These are phyloP conservation scores for Pichia phayaonensis DNA, from an alignment of 805 yeast genomes.

Conservation along the genomic window DNA sequence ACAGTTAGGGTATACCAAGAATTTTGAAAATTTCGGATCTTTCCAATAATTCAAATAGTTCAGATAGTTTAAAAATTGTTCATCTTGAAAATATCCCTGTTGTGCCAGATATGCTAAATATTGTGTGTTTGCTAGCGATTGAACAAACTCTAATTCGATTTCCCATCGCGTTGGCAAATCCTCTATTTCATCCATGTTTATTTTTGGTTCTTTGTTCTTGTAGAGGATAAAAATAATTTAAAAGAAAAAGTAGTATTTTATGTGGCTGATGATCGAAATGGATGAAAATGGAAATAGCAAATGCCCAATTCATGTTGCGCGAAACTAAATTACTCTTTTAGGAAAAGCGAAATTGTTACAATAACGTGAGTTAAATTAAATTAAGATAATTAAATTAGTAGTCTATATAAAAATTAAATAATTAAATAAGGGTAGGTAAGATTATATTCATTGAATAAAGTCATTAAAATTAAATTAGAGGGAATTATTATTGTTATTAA, in stretches of 20 bases:
- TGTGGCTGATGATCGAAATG: no score
- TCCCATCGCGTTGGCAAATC: conserved; percentile 78
- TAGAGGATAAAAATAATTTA: no score
- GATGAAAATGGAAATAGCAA: neutral
- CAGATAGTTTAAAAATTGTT: conserved; percentile 65
- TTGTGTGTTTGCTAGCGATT: conserved; percentile 83
- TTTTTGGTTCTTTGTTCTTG: no score
- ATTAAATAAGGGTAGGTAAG: neutral
- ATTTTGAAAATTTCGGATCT: conserved; percentile 59
- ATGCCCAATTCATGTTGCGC: neutral
- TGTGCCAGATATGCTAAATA: conserved; percentile 84
- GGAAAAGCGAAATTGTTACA: neutral
- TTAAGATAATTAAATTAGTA: neutral
- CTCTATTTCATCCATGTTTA: no score
- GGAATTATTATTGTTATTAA: neutral
- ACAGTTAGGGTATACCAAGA: conserved; percentile 80
- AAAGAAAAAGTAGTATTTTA: no score
- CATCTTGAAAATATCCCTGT: conserved; percentile 65
- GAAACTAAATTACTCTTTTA: neutral
- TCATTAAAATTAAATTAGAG: neutral
- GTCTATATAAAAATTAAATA: neutral
- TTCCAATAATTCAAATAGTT: conserved; percentile 85
- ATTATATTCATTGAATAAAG: neutral
- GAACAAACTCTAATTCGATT: conserved; percentile 86
- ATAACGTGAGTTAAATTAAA: no score